Percentiles rank a stretch among this genome's conserved stretches.
These are phyloP conservation scores for Colletotrichum chrysophilum DNA, from an alignment of 2,329 filamentous ascomycete species.

Conservation along the genomic window DNA sequence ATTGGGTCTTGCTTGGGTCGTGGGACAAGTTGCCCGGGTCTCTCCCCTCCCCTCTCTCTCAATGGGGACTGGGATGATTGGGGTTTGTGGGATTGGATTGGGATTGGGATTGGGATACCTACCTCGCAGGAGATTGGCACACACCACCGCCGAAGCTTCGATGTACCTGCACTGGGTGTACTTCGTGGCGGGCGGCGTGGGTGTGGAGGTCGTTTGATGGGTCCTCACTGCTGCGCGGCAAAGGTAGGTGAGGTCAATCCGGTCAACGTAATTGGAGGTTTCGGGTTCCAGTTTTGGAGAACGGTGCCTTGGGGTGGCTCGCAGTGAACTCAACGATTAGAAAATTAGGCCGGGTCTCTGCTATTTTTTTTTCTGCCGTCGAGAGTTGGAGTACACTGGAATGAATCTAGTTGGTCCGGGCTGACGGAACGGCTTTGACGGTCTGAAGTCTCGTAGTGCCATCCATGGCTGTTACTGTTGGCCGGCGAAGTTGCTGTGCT, in stretches of 20 bases:
- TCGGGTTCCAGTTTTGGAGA: constrained; percentile 13
- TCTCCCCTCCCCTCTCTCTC: background rate
- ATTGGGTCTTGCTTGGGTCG: constrained; percentile 11
- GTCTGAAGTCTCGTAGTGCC: background rate
- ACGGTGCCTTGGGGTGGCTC: background rate
- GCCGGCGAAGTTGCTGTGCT: background rate
- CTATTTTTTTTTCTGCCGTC: background rate
- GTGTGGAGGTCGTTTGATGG: constrained; percentile 17
- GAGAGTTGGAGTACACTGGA: constrained; percentile 8
- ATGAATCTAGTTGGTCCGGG: constrained; percentile 17
- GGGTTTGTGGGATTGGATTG: constrained; percentile 3
- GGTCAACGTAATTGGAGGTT: constrained; percentile 17
- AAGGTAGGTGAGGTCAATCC: constrained; percentile 19
- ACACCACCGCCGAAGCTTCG: background rate
- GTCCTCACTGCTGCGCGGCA: constrained; percentile 11
- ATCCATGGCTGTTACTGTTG: background rate
- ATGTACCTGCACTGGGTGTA: background rate
- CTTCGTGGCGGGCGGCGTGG: constrained; percentile 14
- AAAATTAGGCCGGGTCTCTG: constrained; percentile 14
- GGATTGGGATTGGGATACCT: background rate
- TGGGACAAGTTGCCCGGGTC: constrained; percentile 4
- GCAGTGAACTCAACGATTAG: constrained; percentile 19
- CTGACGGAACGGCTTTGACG: constrained; percentile 3
- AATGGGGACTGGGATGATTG: constrained; percentile 16
- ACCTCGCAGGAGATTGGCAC: background rate